Percentiles rank a stretch among this genome's conserved stretches.
These are phyloP conservation scores for Echria macrotheca DNA, from an alignment of 495 filamentous ascomycete species.

Conservation along the genomic window DNA sequence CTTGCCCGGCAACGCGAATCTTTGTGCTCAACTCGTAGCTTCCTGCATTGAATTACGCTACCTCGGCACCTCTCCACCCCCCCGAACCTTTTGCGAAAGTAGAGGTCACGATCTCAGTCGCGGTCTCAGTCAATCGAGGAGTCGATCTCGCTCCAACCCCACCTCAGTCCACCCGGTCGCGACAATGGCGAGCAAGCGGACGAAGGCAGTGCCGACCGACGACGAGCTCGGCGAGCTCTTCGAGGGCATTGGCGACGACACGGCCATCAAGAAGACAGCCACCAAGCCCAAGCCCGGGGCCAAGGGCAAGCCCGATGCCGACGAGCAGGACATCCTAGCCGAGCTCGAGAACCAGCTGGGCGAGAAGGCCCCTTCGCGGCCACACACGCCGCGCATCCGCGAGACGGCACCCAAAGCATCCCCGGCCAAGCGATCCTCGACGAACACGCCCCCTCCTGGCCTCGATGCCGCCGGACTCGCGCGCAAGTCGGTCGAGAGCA, in stretches of 20 bases:
- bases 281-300: conserved; percentile 43
- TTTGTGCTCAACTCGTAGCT: too few species aligned
- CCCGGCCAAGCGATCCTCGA: conserved; percentile 53
- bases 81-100: too few species aligned
- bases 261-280: conserved; percentile 36
- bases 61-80: too few species aligned
- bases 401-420: conserved; percentile 48
- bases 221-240: conserved; percentile 83
- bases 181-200: conserved; percentile 37
- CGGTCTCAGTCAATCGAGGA: neutral
- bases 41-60: too few species aligned
- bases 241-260: conserved; percentile 59
- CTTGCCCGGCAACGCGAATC: neutral
- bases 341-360: conserved; percentile 73
- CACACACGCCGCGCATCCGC: conserved; percentile 76
- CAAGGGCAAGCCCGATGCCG: conserved; percentile 42
- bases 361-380: conserved; percentile 62
- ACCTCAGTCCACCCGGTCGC: too few species aligned
- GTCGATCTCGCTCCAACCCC: neutral
- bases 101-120: too few species aligned
- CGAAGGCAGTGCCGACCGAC: conserved; percentile 54
- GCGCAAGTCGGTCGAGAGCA: conserved; percentile 72
- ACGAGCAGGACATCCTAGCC: conserved; percentile 67
- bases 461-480: conserved; percentile 32
- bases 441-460: conserved; percentile 49